Evolutionary conservation across 352 stramenopile genomes (phyloP), one percentile per base, ranked within the genome.

Genomic region (Globisporangium echinulatum): DNA sequence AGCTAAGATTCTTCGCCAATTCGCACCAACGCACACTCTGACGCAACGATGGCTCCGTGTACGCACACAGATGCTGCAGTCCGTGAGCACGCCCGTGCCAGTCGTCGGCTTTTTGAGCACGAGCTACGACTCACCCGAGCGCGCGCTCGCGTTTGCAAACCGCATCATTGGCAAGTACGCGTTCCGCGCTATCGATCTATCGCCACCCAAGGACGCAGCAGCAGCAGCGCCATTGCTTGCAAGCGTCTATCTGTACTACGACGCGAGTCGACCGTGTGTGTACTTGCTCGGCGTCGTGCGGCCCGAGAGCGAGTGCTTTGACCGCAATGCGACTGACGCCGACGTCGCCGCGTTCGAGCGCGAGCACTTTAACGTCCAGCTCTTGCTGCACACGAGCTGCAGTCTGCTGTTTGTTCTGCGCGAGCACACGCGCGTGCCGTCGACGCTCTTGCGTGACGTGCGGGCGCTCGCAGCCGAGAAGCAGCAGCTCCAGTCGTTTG

Each of bases 291-390:
- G 77, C 2, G 40, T 87, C 40, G 61, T 63, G 14, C 72, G 70
- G 47, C 62, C 81, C 5, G 74, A 87, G 49, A 69, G n/a, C 49
- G 46, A 63, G 13, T 75, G 68, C 49, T 70, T 79, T 55, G 66
- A 69, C 7, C 55, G 65, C 14, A 56, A 57, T 11, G 14, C 44
- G 7, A 52, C 33, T 2, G 33, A 49, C 7, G 50, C 57, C 0
- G 61, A 62, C 4, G 39, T 52, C 17, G 60, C 61, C 0, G 52
- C 39, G 36, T 79, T 77, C 54, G 67, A 85, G 39, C 63, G 58
- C 36, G 76, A 88, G 62, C 75, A 69, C 42, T 68, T 81, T 52
- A 88, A 85, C 60, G 75, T 92, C 70, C 70, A 88, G 65, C 71
- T 85, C 43, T 58, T 92, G 33, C 59, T 92, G 42, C 73, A 85